Evolutionary conservation across 768 basidiomycete species (phyloP).

Genomic region (Tephrocybe sp.): DNA sequence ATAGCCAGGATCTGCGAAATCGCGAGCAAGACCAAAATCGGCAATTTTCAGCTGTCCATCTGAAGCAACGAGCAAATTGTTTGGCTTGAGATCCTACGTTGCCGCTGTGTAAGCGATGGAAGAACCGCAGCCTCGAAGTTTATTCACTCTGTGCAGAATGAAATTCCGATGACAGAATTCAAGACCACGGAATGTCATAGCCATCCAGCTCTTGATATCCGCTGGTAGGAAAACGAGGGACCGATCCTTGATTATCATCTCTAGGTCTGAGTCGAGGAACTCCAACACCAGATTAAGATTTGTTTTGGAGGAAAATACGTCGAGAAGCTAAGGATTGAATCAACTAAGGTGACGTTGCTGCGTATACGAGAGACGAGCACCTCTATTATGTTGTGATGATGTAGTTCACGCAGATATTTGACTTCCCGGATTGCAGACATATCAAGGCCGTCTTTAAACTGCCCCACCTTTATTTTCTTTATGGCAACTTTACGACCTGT

Average conservation of each 20-base stretch:
- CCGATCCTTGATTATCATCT: slow-evolving; percentile 94
- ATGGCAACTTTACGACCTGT: slow-evolving; percentile 90
- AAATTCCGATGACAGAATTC: slow-evolving; percentile 97
- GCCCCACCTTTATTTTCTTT: slow-evolving; percentile 96
- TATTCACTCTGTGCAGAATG: slow-evolving; percentile 82
- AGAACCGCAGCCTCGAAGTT: neutral
- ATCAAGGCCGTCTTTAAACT: slow-evolving; percentile 96
- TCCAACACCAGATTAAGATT: slow-evolving; percentile 97
- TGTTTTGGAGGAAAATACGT: slow-evolving; percentile 94
- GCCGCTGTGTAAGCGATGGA: slow-evolving; percentile 1
- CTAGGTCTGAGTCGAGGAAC: slow-evolving; percentile 93
- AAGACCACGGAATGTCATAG: slow-evolving; percentile 96
- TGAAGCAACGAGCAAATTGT: slow-evolving; percentile 91
- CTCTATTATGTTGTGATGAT: slow-evolving; percentile 94
- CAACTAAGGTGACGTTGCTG: neutral
- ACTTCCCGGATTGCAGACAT: slow-evolving; percentile 99
- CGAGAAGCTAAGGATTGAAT: slow-evolving; percentile 64
- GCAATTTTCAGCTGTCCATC: slow-evolving; percentile 94
- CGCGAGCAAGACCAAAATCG: slow-evolving; percentile 97
- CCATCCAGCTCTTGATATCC: slow-evolving; percentile 99
- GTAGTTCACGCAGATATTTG: slow-evolving; percentile 91
- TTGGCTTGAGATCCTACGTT: slow-evolving; percentile 91
- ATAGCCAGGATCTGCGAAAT: slow-evolving; percentile 91
- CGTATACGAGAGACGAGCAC: slow-evolving; percentile 35
- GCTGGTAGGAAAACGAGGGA: slow-evolving; percentile 89